Evolutionary conservation across 495 filamentous ascomycete species (phyloP), one percentile per base, ranked within the genome.

Genomic region (Penicillium bovifimosum): DNA sequence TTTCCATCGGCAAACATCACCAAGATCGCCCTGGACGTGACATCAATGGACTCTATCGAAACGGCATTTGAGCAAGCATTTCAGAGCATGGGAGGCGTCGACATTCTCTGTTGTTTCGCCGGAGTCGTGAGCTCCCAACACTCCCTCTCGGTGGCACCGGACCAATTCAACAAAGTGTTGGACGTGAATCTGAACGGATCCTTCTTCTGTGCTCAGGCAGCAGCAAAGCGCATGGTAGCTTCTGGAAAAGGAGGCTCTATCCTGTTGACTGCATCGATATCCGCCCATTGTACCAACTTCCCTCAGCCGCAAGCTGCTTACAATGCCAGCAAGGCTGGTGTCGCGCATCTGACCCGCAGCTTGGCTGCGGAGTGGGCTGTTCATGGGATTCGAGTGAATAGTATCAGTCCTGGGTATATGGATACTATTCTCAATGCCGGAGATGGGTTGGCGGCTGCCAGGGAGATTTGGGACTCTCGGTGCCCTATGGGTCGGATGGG

Each of bases 401-500:
- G 74, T 24, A 74, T 91, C 11, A 80, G 74, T 20, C 87, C 88
- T 0, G 86, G 87, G 5, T 90, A 91, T 60, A 91, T 90, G 84
- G 83, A 90, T 59, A 91, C 87, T 0, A 79, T 89, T n/a, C 61
- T 90, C 47, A 90, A 67, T 46, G 66, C 60, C n/a, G 71, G 72
- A 0, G 61, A 65, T 32, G 55, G 62, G 0, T 60, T 74, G 33
- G 56, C 61, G 4, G 54, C 54, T 11, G 80, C 90, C 70, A 90
- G 90, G 76, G 80, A 80, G 66, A 84, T 90, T 62, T 95, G 89
- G 89, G 81, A 79, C 44, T 76, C 76, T 9, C 67, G 85, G 38
- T 92, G 87, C 26, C 90, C 90, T 0, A 85, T 84, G 75, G 74
- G 76, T 18, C 77, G 88, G 16, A 77, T 93, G 44, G 90, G 90